Evolutionary conservation across 805 yeast genomes (phyloP).

Genomic region (Sugiyamaella chiloensis): DNA sequence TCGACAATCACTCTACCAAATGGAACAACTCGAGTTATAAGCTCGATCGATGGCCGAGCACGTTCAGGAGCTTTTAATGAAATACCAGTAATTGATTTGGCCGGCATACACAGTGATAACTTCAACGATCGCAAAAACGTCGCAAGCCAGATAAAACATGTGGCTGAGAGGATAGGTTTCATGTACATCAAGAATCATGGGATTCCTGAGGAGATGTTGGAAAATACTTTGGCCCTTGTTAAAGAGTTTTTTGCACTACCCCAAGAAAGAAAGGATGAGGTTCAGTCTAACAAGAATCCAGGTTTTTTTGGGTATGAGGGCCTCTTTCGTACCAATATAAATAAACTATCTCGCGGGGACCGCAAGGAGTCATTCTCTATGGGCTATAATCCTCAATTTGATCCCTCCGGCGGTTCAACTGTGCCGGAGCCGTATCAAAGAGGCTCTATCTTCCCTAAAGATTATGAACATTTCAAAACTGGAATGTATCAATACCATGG

Average conservation of each 20-base stretch:
- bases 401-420: slow-evolving; percentile 1
- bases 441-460: not conserved
- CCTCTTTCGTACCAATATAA: slow-evolving; percentile 5
- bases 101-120: not conserved
- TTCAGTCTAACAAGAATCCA: not conserved
- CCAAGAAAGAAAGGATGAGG: not conserved
- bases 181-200: slow-evolving; percentile 34
- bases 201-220: slow-evolving; percentile 28
- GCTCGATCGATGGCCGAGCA: not conserved
- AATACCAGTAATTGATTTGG: not conserved
- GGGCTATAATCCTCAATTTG: slow-evolving; percentile 15
- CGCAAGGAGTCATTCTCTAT: slow-evolving; percentile 9
- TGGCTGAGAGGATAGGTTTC: slow-evolving; percentile 30
- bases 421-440: not conserved
- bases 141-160: not conserved
- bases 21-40: not conserved
- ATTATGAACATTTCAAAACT: not conserved
- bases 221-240: slow-evolving; percentile 12
- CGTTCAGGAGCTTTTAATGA: not conserved
- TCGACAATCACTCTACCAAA: not conserved
- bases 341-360: slow-evolving; percentile 7
- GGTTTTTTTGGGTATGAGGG: not conserved
- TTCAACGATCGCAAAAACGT: not conserved
- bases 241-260: not conserved
- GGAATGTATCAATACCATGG: slow-evolving; percentile 8